Percentiles rank a stretch among this genome's conserved stretches.
These are phyloP conservation scores for Scheffersomyces lignosus DNA, from an alignment of 805 yeast genomes.

Conservation along the genomic window DNA sequence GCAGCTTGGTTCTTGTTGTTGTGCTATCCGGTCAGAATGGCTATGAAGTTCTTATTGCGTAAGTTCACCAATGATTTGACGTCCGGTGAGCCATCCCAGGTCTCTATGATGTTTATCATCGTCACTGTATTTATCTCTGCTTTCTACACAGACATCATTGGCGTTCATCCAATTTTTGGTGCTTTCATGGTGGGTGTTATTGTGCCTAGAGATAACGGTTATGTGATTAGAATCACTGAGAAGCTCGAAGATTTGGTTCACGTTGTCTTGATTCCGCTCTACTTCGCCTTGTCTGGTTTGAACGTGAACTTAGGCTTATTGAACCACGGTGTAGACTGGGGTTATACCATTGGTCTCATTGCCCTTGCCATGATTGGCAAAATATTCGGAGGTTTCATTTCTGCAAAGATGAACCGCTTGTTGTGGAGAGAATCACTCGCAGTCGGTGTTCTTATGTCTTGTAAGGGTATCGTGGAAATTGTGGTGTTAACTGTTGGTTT, in stretches of 20 bases:
- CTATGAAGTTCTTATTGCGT: conserved; percentile 45
- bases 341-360: conserved; percentile 66
- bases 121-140: conserved; percentile 63
- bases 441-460: conserved; percentile 81
- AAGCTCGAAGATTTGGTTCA: conserved; percentile 78
- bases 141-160: conserved; percentile 79
- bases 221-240: conserved; percentile 66
- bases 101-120: conserved; percentile 57
- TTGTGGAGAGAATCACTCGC: conserved; percentile 73
- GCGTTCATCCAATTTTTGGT: conserved; percentile 85
- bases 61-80: conserved; percentile 54
- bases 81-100: conserved; percentile 61
- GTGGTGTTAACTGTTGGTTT: conserved; percentile 76
- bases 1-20: conserved; percentile 69
- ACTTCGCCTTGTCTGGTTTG: conserved; percentile 79
- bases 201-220: conserved; percentile 74
- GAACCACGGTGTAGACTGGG: conserved; percentile 74
- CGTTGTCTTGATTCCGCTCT: conserved; percentile 69
- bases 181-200: conserved; percentile 77
- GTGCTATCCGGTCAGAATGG: conserved; percentile 54
- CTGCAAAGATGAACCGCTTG: conserved; percentile 61
- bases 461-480: conserved; percentile 86
- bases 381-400: conserved; percentile 62
- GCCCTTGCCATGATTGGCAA: conserved; percentile 69
- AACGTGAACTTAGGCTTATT: conserved; percentile 66